Percentiles rank a stretch among this genome's conserved stretches.
phyloP scores from a whole-genome alignment of 1,284 basidiomycete species.

The Vanrija humicola region DNA sequence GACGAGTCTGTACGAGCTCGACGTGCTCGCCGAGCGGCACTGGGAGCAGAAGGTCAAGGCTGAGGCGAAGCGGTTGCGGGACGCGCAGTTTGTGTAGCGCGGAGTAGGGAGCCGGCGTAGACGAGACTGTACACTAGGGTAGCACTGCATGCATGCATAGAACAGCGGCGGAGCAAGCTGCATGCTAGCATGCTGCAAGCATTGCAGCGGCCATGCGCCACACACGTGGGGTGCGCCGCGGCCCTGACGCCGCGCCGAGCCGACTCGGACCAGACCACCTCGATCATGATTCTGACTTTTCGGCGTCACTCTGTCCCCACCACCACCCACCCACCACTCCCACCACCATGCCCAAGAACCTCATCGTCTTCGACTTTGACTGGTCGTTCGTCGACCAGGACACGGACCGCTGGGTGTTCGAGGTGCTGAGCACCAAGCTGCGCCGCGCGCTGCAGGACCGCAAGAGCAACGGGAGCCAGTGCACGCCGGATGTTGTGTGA shows the following conservation, averaged over 20 bases:
- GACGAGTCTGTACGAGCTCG: slow-evolving; percentile 49
- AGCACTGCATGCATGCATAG: too few relatives aligned
- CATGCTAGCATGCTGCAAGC: too few relatives aligned
- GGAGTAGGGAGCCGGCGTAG: background rate
- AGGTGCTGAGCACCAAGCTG: slow-evolving; percentile 80
- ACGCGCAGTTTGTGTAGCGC: slow-evolving; percentile 26
- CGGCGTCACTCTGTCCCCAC: background rate
- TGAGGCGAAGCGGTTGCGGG: slow-evolving; percentile 43
- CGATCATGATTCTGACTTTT: background rate
- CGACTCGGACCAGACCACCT: background rate
- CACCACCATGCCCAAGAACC: slow-evolving; percentile 56
- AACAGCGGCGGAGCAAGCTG: too few relatives aligned
- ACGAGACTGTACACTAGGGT: too few relatives aligned
- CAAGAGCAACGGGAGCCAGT: slow-evolving; percentile 62
- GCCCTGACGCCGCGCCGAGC: too few relatives aligned
- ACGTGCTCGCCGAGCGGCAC: slow-evolving; percentile 40
- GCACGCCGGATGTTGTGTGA: slow-evolving; percentile 88
- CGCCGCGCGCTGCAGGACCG: slow-evolving; percentile 76
- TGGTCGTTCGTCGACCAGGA: slow-evolving; percentile 90
- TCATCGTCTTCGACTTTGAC: slow-evolving; percentile 96
- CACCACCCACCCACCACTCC: background rate
- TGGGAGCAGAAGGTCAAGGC: slow-evolving; percentile 45
- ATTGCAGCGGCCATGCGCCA: too few relatives aligned
- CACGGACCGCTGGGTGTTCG: slow-evolving; percentile 93
- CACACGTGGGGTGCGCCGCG: too few relatives aligned